Conservation (phyloP, 495 filamentous ascomycete genomes). For the Pseudomonodictys pantanalensis region DNA sequence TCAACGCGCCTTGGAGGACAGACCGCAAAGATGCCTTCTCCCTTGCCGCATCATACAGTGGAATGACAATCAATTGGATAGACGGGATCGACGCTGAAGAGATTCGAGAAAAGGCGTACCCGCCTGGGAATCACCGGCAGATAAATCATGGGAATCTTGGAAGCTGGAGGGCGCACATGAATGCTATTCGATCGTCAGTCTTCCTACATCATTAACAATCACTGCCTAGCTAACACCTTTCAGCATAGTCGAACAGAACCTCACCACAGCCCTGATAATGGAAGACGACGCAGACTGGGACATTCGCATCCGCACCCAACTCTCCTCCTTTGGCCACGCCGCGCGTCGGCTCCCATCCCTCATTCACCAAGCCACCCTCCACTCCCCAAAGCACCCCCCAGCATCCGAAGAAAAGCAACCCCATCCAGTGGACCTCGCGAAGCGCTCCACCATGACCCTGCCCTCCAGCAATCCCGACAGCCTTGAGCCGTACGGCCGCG, state of each 20-base stretch:
- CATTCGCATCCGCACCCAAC: constrained; percentile 18
- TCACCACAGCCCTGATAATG: constrained; percentile 28
- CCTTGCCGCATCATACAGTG: constrained; percentile 19
- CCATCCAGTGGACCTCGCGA: constrained; percentile 4
- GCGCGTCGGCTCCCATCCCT: not conserved
- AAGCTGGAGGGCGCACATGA: constrained; percentile 34
- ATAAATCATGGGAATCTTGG: constrained; percentile 15
- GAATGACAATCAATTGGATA: constrained; percentile 19
- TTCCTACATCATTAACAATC: not conserved
- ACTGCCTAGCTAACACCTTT: not conserved
- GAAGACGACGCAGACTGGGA: constrained; percentile 37
- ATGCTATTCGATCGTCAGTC: constrained; percentile 20
- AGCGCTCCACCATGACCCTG: constrained; percentile 13
- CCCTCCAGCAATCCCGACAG: not conserved
- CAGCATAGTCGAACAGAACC: constrained; percentile 17
- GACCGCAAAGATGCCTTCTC: constrained; percentile 25
- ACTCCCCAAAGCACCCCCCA: not conserved
- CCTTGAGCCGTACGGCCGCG: constrained; percentile 51
- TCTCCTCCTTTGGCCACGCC: constrained; percentile 11
- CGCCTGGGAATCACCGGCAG: constrained; percentile 18
- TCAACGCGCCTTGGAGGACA: constrained; percentile 26
- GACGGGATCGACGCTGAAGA: constrained; percentile 12
- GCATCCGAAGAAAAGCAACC: not conserved
- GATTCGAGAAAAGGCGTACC: constrained; percentile 26
- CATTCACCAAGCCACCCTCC: not conserved